A percentile compares a stretch with the other conserved stretches of the same genome.
Evolutionary conservation across 768 basidiomycete species (phyloP).

Genomic region (Mycena leptocephala): DNA sequence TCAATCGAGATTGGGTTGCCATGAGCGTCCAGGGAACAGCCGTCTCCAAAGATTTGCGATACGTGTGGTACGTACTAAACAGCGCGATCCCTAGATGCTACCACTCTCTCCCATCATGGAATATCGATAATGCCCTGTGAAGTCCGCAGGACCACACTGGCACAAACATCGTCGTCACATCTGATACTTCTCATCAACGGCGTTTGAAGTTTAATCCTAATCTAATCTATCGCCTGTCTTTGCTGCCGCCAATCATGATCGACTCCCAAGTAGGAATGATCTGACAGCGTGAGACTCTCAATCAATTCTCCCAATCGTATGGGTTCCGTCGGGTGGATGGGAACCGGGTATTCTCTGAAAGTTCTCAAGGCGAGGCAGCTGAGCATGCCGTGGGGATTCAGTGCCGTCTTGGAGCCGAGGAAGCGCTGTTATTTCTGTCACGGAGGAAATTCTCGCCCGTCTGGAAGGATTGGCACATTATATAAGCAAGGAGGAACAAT

Average conservation of each 20-base stretch:
- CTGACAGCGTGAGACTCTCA: no score
- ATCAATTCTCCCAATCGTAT: no score
- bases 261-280: no score
- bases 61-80: slow-evolving; percentile 98
- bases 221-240: no score
- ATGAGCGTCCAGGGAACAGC: slow-evolving; percentile 79
- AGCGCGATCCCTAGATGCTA: slow-evolving; percentile 90
- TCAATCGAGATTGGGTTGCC: slow-evolving; percentile 78
- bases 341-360: background rate
- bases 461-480: background rate
- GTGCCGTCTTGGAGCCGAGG: background rate
- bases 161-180: no score
- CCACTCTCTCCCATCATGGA: no score
- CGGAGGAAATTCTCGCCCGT: slow-evolving; percentile 25
- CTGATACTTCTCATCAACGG: no score
- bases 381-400: background rate
- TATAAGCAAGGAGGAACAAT: slow-evolving; percentile 22
- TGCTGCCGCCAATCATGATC: no score
- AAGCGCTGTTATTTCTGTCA: background rate
- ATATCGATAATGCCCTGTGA: no score
- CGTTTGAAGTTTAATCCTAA: no score
- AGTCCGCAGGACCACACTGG: no score
- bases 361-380: background rate
- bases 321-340: background rate
- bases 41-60: slow-evolving; percentile 86